Conservation (phyloP, 345 rosid genomes). For the Populus deltoides region DNA sequence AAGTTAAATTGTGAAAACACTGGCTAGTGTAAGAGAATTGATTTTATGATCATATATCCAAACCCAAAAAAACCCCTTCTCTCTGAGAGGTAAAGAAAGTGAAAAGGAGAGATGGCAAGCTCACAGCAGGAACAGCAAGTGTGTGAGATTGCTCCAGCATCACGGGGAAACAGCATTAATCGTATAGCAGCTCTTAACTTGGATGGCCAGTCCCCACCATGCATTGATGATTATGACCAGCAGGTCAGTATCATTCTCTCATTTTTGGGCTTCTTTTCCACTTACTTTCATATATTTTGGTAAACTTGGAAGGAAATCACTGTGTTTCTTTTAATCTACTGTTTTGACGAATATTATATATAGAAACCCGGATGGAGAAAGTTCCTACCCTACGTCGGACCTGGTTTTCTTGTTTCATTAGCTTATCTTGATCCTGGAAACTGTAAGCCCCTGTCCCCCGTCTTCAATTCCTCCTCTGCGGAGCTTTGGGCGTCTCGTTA, state of each 20-base stretch:
- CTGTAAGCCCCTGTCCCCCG: not conserved
- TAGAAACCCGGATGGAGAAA: constrained; percentile 31
- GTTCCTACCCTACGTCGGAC: constrained; percentile 25
- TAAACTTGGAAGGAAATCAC: not conserved
- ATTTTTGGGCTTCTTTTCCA: not conserved
- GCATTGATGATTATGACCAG: not conserved
- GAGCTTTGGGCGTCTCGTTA: not conserved
- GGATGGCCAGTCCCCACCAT: not conserved
- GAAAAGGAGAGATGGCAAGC: not conserved
- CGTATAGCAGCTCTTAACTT: not conserved
- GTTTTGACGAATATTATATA: no score
- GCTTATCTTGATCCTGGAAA: constrained; percentile 40
- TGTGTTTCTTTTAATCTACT: no score
- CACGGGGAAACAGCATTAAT: not conserved
- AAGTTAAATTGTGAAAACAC: not conserved
- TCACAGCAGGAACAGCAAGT: not conserved
- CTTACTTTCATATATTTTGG: no score
- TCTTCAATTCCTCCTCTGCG: no score
- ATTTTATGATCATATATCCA: not conserved
- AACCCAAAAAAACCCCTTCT: not conserved
- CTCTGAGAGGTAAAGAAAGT: not conserved
- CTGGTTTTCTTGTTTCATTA: constrained; percentile 33
- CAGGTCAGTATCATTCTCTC: not conserved
- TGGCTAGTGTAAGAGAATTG: not conserved
- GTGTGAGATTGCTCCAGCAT: not conserved